Evolutionary conservation across 1,284 basidiomycete species (phyloP), one percentile per base, ranked within the genome.

Genomic region (Blastosporella zonata): DNA sequence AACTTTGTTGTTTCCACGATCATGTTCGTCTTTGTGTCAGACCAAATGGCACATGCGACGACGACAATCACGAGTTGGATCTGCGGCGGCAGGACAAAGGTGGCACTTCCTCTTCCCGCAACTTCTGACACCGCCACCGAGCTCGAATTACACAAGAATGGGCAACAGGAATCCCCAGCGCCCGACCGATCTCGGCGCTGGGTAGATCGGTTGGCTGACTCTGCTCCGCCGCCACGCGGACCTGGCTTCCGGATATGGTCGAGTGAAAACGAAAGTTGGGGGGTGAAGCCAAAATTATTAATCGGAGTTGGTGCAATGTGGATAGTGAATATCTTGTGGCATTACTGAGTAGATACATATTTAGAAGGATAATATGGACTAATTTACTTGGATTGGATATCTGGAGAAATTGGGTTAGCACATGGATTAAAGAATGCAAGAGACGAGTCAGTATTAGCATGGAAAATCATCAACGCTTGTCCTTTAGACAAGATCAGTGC

Each of bases 391-490:
- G 12, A 43, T 7, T 6, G 10, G 29, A n/a, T 6, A 46, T 43
- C 45, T 50, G 17, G 21, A 8, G 6, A 6, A 18, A 47, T 12
- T 20, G n/a, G 6, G 25, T 53, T 15, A 53, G 49, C 31, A 34
- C 2, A 28, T n/a, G 3, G 12, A 15, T 2, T 20, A 15, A n/a
- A 6, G 23, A 25, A 33, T 4, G 20, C 8, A 20, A 29, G 6
- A 20, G 13, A 44, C 8, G 35, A 44, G 69, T 87, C 86, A 89
- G 85, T 77, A 89, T 89, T 89, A 89, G 86, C 86, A 89, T 89
- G 87, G 84, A 73, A 64, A 64, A 69, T 85, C 85, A 73, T 84
- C 86, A 85, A 73, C 62, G 58, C 71, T 68, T 66, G 73, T 84
- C 82, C 82, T 77, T 80, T 49, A 80, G 82, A 87, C 77, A 67